These are phyloP conservation scores for Mycosphaerelloides madeirae DNA, from an alignment of 2,329 filamentous ascomycete genomes.

Conservation along the genomic window DNA sequence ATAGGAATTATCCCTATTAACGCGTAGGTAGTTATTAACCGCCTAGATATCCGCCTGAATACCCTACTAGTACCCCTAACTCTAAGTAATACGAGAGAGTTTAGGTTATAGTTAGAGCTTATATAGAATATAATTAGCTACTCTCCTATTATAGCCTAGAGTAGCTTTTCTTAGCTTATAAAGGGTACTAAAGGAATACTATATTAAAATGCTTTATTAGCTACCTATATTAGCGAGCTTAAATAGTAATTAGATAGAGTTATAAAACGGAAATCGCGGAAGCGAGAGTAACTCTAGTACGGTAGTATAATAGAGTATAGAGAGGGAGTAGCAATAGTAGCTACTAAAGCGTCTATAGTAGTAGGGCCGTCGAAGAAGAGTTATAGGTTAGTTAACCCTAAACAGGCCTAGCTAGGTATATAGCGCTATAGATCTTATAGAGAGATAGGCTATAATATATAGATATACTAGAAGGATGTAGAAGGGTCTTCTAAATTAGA, in stretches of 20 bases:
- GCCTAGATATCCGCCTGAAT: slow-evolving; percentile 6
- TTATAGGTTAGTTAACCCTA: too few species aligned
- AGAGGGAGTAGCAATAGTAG: not conserved
- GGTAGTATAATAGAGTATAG: slow-evolving; percentile 5
- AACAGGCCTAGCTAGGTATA: not conserved
- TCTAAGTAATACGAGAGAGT: slow-evolving; percentile 1
- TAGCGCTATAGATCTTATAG: slow-evolving; percentile 2
- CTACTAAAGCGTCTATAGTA: not conserved
- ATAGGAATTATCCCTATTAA: too few species aligned
- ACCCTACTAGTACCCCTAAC: slow-evolving; percentile 4
- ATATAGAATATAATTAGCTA: too few species aligned
- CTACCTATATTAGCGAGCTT: too few species aligned
- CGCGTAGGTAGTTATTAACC: slow-evolving; percentile 5
- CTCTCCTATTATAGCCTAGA: too few species aligned
- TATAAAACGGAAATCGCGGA: not conserved
- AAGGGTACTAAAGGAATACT: too few species aligned
- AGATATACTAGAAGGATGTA: too few species aligned
- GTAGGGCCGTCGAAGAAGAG: not conserved
- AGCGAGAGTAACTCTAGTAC: slow-evolving; percentile 1
- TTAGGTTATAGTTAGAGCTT: too few species aligned
- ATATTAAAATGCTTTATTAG: too few species aligned
- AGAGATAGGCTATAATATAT: not conserved
- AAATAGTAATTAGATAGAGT: too few species aligned
- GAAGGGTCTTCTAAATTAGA: too few species aligned
- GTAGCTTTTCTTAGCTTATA: too few species aligned